A percentile compares a stretch with the other conserved stretches of the same genome.
Conservation (phyloP, 305 asterid species). For the Solanum chacoense region DNA sequence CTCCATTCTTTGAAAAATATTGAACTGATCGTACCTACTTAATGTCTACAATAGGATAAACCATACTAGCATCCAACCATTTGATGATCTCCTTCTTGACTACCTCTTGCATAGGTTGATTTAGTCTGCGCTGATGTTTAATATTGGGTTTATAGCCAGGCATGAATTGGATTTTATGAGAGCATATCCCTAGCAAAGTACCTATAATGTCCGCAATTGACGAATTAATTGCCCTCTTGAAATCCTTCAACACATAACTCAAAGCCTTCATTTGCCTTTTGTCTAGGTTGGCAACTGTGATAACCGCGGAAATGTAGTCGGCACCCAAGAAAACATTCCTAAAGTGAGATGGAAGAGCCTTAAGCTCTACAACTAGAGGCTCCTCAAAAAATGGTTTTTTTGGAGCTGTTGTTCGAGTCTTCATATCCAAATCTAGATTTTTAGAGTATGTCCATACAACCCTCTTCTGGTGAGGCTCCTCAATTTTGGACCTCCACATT, state of each 20-base stretch:
- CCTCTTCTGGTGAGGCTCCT: not conserved
- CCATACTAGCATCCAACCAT: not conserved
- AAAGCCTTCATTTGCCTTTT: not conserved
- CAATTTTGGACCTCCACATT: no score
- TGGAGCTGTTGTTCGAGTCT: not conserved
- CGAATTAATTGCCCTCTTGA: not conserved
- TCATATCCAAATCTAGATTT: no score
- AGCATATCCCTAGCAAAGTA: not conserved
- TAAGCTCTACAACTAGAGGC: not conserved
- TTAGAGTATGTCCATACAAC: not conserved
- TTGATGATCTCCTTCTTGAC: not conserved
- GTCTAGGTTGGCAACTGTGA: not conserved
- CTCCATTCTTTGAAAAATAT: not conserved
- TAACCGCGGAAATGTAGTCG: not conserved
- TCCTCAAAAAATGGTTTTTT: not conserved
- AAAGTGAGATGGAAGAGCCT: not conserved
- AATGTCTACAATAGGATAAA: not conserved
- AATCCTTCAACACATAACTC: not conserved
- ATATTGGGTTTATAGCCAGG: no score
- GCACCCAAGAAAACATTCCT: not conserved
- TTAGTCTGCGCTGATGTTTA: not conserved
- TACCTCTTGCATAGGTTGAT: not conserved
- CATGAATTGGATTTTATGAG: not conserved
- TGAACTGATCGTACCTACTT: not conserved
- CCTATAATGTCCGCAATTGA: not conserved